phyloP scores from a whole-genome alignment of 1,284 basidiomycete species.

The Apiotrichum akiyoshidainum region DNA sequence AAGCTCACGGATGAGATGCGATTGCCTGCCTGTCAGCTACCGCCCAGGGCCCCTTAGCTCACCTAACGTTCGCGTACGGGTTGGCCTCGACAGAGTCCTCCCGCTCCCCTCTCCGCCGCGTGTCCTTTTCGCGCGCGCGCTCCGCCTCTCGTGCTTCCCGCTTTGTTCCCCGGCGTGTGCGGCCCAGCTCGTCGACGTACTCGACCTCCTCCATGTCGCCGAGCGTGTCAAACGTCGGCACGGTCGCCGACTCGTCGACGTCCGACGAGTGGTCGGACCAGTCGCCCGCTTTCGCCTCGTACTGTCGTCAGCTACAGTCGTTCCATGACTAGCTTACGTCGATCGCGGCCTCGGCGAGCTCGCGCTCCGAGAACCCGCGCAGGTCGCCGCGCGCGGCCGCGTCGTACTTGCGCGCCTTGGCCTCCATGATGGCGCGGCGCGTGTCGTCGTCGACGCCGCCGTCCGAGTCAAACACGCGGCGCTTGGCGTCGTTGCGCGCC shows the following conservation, averaged over 20 bases:
- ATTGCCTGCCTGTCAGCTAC: slow-evolving; percentile 54
- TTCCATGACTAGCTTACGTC: slow-evolving; percentile 61
- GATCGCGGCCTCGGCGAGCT: slow-evolving; percentile 70
- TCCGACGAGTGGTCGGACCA: slow-evolving; percentile 41
- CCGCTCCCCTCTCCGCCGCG: slow-evolving; percentile 4
- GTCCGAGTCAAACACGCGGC: slow-evolving; percentile 34
- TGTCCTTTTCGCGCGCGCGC: slow-evolving; percentile 10
- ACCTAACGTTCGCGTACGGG: slow-evolving; percentile 48
- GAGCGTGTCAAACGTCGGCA: slow-evolving; percentile 31
- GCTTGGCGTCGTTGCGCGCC: slow-evolving; percentile 43
- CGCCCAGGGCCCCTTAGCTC: slow-evolving; percentile 18
- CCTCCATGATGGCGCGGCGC: slow-evolving; percentile 57
- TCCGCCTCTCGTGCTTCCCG: slow-evolving; percentile 44
- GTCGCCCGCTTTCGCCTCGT: slow-evolving; percentile 63
- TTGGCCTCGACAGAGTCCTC: slow-evolving; percentile 8
- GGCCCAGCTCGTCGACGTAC: slow-evolving; percentile 50
- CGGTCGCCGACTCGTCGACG: slow-evolving; percentile 34
- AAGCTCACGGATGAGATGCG: slow-evolving; percentile 55
- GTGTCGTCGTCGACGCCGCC: slow-evolving; percentile 42
- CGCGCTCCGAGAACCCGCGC: slow-evolving; percentile 71
- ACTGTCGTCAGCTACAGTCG: slow-evolving; percentile 54
- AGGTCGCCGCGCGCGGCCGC: slow-evolving; percentile 74
- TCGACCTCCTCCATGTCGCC: slow-evolving; percentile 39
- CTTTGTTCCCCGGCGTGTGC: slow-evolving; percentile 44
- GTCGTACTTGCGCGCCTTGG: slow-evolving; percentile 79